These are phyloP conservation scores for Corinectria fuckeliana DNA, from an alignment of 2,329 filamentous ascomycete genomes.

Conservation along the genomic window DNA sequence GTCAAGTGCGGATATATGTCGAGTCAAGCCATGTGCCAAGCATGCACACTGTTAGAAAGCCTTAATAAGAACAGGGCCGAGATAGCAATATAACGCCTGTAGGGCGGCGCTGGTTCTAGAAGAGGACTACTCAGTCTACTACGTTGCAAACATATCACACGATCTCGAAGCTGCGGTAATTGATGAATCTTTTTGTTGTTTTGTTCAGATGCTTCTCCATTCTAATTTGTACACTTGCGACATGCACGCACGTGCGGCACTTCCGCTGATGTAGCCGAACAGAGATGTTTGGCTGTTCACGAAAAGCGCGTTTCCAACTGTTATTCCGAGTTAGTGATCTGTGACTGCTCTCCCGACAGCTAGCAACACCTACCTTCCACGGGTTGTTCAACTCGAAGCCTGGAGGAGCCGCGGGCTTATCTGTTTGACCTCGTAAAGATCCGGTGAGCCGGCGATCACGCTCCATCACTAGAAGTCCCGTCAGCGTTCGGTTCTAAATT, in stretches of 20 bases:
- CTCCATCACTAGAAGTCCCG: conserved; percentile 63
- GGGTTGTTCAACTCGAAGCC: conserved; percentile 69
- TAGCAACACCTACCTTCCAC: conserved; percentile 62
- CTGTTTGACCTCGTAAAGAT: conserved; percentile 62
- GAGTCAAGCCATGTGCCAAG: conserved; percentile 92
- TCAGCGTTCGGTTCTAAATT: conserved; percentile 11
- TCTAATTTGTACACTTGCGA: conserved; percentile 30
- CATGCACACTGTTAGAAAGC: conserved; percentile 86
- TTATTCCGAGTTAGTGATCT: conserved; percentile 1
- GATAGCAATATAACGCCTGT: conserved; percentile 55
- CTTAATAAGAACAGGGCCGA: conserved; percentile 80
- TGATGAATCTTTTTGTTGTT: conserved; percentile 21
- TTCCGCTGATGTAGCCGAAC: conserved; percentile 17
- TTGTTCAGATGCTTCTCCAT: conserved; percentile 15
- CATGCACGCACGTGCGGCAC: conserved; percentile 14
- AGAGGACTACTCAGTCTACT: background rate
- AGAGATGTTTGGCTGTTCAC: conserved; percentile 39
- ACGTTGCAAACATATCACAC: background rate
- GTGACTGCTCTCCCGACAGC: background rate
- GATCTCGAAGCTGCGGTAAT: background rate
- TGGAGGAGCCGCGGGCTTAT: conserved; percentile 59
- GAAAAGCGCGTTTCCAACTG: conserved; percentile 62
- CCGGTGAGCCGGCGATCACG: conserved; percentile 68
- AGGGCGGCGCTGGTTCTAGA: background rate
- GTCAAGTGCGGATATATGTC: conserved; percentile 93